Evolutionary conservation across 2,329 filamentous ascomycete species (phyloP).

Genomic region (Cercospora beticola): DNA sequence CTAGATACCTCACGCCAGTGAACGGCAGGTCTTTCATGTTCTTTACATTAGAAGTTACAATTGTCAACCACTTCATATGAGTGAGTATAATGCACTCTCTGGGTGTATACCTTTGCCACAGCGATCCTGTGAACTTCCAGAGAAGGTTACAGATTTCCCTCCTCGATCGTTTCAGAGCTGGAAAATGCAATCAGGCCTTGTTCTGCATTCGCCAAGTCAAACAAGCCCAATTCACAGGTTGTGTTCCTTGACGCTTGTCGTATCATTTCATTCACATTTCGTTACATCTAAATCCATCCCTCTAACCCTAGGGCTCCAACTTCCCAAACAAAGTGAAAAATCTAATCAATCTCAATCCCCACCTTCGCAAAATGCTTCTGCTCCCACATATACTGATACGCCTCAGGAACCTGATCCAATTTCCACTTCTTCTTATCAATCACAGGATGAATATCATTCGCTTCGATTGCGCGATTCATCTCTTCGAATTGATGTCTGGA

Average conservation of each 20-base stretch:
- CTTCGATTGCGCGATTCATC: constrained; percentile 60
- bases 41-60: neutral
- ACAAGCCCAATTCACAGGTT: neutral
- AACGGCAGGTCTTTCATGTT: neutral
- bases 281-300: neutral
- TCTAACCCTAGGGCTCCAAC: neutral
- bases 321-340: neutral
- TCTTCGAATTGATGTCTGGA: constrained; percentile 57
- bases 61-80: neutral
- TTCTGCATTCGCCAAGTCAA: neutral
- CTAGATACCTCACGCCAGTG: neutral
- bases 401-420: constrained; percentile 53
- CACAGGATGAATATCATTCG: constrained; percentile 59
- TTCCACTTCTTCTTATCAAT: constrained; percentile 59
- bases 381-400: constrained; percentile 45
- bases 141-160: neutral
- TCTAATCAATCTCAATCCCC: constrained; percentile 40
- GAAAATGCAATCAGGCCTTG: neutral
- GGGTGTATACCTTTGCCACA: neutral
- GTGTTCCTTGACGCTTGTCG: neutral
- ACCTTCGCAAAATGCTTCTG: constrained; percentile 52
- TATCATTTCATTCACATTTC: neutral
- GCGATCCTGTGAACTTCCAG: neutral
- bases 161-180: neutral
- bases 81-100: neutral